Evolutionary conservation across 148 eudicot species (phyloP).

Genomic region (Cornus suecica): DNA sequence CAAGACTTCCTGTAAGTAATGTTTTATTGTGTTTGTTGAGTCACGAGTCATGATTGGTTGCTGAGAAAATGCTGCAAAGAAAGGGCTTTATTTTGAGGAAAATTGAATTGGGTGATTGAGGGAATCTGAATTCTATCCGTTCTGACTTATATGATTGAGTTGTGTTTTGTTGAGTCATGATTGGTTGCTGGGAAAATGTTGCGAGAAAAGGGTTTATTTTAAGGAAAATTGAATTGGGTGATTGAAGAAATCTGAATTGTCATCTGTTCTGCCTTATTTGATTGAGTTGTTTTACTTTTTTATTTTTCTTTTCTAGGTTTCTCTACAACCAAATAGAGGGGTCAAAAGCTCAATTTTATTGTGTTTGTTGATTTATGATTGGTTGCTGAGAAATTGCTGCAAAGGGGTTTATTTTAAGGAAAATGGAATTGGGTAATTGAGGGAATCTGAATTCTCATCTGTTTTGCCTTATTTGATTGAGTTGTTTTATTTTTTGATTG

Average conservation of each 20-base stretch:
- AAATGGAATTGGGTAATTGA: not conserved
- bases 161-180: not conserved
- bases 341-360: too few species aligned
- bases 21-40: not conserved
- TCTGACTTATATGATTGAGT: not conserved
- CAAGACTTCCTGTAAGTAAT: constrained; percentile 77
- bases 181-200: not conserved
- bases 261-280: not conserved
- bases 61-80: not conserved
- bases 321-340: not conserved
- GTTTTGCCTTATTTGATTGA: not conserved
- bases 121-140: not conserved
- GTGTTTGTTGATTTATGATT: not conserved
- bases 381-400: not conserved
- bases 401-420: not conserved
- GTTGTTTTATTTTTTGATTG: not conserved
- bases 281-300: not conserved
- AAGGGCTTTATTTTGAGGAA: not conserved
- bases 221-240: not conserved
- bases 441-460: not conserved
- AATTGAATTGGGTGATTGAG: not conserved
- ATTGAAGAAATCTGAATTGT: not conserved
- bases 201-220: not conserved
- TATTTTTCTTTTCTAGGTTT: not conserved
- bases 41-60: constrained; percentile 1